Evolutionary conservation across 2,329 filamentous ascomycete species (phyloP).

Genomic region (Cercospora sp.): DNA sequence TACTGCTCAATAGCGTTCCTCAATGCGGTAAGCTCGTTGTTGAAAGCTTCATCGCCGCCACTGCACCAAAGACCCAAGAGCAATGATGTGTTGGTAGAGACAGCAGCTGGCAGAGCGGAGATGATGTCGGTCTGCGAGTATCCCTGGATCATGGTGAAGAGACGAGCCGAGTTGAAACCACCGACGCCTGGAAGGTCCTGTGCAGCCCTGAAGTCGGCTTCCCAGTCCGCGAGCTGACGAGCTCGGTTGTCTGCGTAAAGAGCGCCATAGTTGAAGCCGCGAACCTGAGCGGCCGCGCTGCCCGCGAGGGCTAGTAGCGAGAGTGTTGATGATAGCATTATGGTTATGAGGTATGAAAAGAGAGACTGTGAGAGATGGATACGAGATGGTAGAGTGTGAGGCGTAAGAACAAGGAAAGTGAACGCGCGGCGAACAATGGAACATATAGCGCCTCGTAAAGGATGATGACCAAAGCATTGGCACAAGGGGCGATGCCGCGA

Average conservation of each 20-base stretch:
- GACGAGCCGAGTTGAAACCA: conserved; percentile 44
- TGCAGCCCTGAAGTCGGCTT: conserved; percentile 67
- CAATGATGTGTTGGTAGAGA: conserved; percentile 73
- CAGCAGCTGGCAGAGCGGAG: conserved; percentile 74
- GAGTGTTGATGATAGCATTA: conserved; percentile 13
- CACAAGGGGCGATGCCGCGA: neutral
- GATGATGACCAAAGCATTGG: conserved; percentile 11
- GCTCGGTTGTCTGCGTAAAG: conserved; percentile 60
- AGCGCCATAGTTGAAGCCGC: conserved; percentile 74
- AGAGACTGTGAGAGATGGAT: neutral
- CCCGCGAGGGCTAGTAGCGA: conserved; percentile 34
- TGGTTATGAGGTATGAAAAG: neutral
- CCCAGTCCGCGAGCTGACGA: conserved; percentile 66
- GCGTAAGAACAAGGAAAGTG: neutral
- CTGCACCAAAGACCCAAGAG: conserved; percentile 78
- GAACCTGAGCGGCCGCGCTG: conserved; percentile 42
- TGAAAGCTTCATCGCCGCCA: conserved; percentile 52
- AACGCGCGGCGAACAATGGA: neutral
- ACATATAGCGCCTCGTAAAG: conserved; percentile 8
- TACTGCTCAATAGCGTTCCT: conserved; percentile 67
- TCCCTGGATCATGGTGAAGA: conserved; percentile 64
- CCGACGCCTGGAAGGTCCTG: conserved; percentile 61
- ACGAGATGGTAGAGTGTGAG: neutral
- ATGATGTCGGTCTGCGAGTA: conserved; percentile 66
- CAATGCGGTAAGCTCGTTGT: conserved; percentile 73